Percentiles rank a stretch among this genome's conserved stretches.
phyloP scores from a whole-genome alignment of 2,329 filamentous ascomycete genomes.

The Diaporthe australafricana region DNA sequence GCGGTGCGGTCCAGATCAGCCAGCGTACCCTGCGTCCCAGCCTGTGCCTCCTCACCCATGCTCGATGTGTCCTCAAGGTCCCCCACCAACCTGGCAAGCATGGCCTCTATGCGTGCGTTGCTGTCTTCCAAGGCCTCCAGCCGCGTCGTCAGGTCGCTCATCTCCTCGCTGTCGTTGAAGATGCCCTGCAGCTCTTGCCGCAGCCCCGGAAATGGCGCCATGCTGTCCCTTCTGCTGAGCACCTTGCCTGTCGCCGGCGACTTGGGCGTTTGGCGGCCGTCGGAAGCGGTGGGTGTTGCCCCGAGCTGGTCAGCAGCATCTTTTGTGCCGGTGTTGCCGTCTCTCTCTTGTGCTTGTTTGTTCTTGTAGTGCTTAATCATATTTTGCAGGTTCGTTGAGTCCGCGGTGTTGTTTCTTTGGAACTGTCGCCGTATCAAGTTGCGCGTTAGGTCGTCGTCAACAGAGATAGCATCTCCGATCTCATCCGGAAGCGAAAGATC shows the following conservation, averaged over 20 bases:
- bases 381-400: constrained; percentile 39
- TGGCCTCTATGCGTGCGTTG: constrained; percentile 60
- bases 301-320: constrained; percentile 27
- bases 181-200: constrained; percentile 62
- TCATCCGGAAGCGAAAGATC: constrained; percentile 75
- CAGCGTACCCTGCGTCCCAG: constrained; percentile 40
- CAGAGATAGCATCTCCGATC: constrained; percentile 66
- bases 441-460: constrained; percentile 68
- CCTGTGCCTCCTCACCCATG: constrained; percentile 40
- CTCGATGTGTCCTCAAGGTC: constrained; percentile 40
- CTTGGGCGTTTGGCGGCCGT: constrained; percentile 39
- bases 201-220: constrained; percentile 63
- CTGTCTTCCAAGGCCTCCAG: constrained; percentile 63
- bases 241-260: constrained; percentile 22
- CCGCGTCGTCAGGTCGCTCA: constrained; percentile 56
- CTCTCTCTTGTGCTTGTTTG: constrained; percentile 30
- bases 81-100: constrained; percentile 54
- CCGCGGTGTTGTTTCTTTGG: constrained; percentile 56
- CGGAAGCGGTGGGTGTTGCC: constrained; percentile 15
- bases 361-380: constrained; percentile 35
- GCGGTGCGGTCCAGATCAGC: constrained; percentile 34
- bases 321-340: constrained; percentile 7
- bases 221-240: constrained; percentile 61
- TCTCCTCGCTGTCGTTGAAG: constrained; percentile 59
- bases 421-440: constrained; percentile 70